phyloP scores from a whole-genome alignment of 2,329 filamentous ascomycete genomes.

The Colletotrichum sp. region DNA sequence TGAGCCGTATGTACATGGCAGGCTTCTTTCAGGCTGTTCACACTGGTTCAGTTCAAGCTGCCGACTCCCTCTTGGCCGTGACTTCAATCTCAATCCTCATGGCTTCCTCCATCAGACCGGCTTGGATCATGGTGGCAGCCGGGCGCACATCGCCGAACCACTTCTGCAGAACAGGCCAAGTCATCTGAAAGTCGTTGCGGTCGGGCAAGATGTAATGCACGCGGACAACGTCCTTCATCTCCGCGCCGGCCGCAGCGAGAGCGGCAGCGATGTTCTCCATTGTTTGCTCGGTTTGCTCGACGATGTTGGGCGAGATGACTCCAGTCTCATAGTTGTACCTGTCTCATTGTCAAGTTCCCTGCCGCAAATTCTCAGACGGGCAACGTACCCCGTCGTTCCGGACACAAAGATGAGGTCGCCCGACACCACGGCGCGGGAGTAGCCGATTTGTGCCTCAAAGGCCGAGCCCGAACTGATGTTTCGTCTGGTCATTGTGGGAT shows the following conservation, averaged over 20 bases:
- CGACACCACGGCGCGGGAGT: constrained; percentile 57
- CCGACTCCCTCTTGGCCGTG: constrained; percentile 33
- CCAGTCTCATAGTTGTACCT: constrained; percentile 58
- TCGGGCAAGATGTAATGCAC: constrained; percentile 58
- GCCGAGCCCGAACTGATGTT: constrained; percentile 55
- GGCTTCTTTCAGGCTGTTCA: neutral
- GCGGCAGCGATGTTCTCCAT: constrained; percentile 52
- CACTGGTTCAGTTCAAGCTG: neutral
- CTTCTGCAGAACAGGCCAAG: constrained; percentile 54
- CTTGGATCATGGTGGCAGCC: constrained; percentile 59
- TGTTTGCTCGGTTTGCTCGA: constrained; percentile 54
- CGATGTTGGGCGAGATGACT: constrained; percentile 47
- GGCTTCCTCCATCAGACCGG: constrained; percentile 52
- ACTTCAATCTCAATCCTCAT: constrained; percentile 52
- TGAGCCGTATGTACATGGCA: neutral
- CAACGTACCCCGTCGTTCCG: constrained; percentile 55
- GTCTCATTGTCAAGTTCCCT: neutral
- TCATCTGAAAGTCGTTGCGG: constrained; percentile 48
- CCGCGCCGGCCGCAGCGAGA: constrained; percentile 46
- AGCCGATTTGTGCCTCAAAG: constrained; percentile 59
- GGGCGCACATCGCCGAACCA: constrained; percentile 56
- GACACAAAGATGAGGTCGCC: constrained; percentile 59
- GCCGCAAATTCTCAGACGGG: neutral
- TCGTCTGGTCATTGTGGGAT: constrained; percentile 34
- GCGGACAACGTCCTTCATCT: constrained; percentile 52